Evolutionary conservation across 2,329 filamentous ascomycete genomes (phyloP).

Genomic region (Purpureocillium lavendulum): DNA sequence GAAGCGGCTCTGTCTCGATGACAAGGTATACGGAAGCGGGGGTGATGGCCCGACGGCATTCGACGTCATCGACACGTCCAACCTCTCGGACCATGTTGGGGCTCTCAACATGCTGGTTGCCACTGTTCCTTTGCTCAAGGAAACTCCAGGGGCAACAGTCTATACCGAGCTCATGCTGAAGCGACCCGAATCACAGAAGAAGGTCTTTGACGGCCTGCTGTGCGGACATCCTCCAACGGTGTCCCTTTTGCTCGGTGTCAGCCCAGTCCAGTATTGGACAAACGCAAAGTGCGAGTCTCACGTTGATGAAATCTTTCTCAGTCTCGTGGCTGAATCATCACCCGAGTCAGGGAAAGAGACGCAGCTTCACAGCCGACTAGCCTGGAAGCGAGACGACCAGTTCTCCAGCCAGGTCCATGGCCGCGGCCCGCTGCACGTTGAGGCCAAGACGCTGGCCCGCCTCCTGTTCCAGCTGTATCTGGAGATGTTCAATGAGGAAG

Average conservation of each 20-base stretch:
- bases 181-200: slow-evolving; percentile 12
- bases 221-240: slow-evolving; percentile 37
- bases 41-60: slow-evolving; percentile 33
- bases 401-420: slow-evolving; percentile 14
- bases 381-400: slow-evolving; percentile 27
- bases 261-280: slow-evolving; percentile 40
- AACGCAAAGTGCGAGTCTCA: slow-evolving; percentile 33
- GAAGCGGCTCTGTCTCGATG: slow-evolving; percentile 31
- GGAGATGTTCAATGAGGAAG: slow-evolving; percentile 34
- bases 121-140: slow-evolving; percentile 36
- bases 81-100: slow-evolving; percentile 30
- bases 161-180: slow-evolving; percentile 37
- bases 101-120: slow-evolving; percentile 30
- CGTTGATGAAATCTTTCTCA: slow-evolving; percentile 28
- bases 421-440: slow-evolving; percentile 21
- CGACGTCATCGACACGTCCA: slow-evolving; percentile 47
- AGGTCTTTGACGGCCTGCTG: slow-evolving; percentile 31
- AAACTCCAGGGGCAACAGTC: slow-evolving; percentile 33
- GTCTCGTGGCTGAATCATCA: slow-evolving; percentile 8
- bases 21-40: slow-evolving; percentile 26
- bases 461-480: slow-evolving; percentile 33
- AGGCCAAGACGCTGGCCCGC: slow-evolving; percentile 26
- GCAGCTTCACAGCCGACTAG: slow-evolving; percentile 19
- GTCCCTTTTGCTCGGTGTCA: slow-evolving; percentile 41
- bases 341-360: slow-evolving; percentile 6